Conservation (phyloP, 768 basidiomycete species). For the Rhodotorula taiwanensis region DNA sequence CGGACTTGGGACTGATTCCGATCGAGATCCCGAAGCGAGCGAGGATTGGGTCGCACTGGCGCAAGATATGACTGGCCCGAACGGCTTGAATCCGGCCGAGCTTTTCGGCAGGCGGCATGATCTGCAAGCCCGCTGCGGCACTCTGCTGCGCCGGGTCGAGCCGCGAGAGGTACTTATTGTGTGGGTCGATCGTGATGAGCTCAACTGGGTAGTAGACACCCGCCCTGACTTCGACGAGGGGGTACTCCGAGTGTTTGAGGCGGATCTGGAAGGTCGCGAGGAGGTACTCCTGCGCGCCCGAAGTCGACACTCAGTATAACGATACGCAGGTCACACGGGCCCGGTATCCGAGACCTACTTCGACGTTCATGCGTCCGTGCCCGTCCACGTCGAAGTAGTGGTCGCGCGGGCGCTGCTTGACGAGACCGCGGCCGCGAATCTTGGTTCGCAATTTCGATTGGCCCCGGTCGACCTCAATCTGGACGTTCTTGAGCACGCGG, state of each 20-base stretch:
- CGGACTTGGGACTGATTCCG: background rate
- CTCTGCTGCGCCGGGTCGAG: background rate
- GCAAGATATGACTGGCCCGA: too few species aligned
- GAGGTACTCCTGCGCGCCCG: slow-evolving; percentile 22
- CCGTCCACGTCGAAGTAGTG: background rate
- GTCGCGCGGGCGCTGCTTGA: background rate
- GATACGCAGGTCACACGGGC: background rate
- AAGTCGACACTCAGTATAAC: background rate
- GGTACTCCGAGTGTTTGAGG: slow-evolving; percentile 7
- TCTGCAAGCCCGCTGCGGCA: background rate
- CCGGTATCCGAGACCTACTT: background rate
- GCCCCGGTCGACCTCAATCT: background rate
- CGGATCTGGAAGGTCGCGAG: background rate
- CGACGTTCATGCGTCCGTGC: background rate
- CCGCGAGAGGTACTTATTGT: background rate
- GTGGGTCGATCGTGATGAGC: background rate
- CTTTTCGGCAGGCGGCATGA: background rate
- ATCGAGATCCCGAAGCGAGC: slow-evolving; percentile 4
- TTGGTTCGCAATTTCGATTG: background rate
- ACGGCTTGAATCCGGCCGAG: background rate
- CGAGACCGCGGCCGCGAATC: too few species aligned
- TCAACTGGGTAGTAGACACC: slow-evolving; percentile 9
- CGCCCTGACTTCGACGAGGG: slow-evolving; percentile 1
- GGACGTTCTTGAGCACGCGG: background rate
- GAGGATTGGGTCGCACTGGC: too few species aligned